Base-by-base conservation (phyloP, 257 asterid species). In the Penstemon eatonii region DNA sequence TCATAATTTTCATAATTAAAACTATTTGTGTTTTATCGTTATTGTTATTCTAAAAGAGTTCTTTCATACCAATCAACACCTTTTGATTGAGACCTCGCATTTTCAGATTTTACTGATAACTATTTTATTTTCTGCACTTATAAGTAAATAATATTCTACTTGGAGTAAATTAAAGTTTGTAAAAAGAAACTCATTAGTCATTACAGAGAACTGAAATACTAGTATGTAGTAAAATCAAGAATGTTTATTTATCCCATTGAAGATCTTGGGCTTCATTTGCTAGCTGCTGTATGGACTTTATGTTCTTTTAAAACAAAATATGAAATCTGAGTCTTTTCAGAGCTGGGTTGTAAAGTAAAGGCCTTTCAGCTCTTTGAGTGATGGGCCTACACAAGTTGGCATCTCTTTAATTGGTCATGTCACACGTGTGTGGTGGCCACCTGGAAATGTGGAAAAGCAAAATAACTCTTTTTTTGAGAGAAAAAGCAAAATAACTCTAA, bases 371-470 rank as follows among this genome's bases (percentile, higher is more conserved):
- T 68, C 47, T n/a, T 47, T 68, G 38, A 11, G 39, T 43, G 38
- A 65, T 41, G 73, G 89, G 76, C 84, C 90, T 65, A 73, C 81
- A 65, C 70, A 57, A 53, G 78, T 75, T 70, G 85, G 78, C 73
- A 60, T 11, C 70, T 66, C 71, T 66, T 67, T 61, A 61, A 76
- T 60, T 69, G 59, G 69, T 49, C 59, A 63, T 25, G 36, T 59
- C 80, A 66, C 86, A 80, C 86, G 87, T 83, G 87, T 73, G 86
- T 60, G 36, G 38, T 38, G 13, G 65, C 61, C 75, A 78, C 84
- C 78, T 19, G 78, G 65, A 53, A 46, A 37, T 36, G 57, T 46
- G 68, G 19, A 5, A 18, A 44, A 62, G 46, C 10, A 58, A 15
- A 15, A 15, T 15, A 15, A 47, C 18, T 15, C 18, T 15, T 15